Conservation (phyloP, 2,329 filamentous ascomycete species). For the Ascochyta pisi region DNA sequence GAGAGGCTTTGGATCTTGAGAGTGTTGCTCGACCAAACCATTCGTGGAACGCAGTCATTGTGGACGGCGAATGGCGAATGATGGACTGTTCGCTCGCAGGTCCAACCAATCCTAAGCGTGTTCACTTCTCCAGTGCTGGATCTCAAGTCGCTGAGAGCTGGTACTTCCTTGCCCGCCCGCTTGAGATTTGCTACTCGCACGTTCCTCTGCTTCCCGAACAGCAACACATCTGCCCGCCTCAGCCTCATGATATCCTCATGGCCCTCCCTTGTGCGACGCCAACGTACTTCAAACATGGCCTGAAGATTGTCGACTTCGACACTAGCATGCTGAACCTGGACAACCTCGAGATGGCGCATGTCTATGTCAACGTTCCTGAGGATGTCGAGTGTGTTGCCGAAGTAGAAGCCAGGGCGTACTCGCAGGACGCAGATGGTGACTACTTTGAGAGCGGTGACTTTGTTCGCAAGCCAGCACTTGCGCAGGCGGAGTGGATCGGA, state of each 20-base stretch:
- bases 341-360: constrained; percentile 89
- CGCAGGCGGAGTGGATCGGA: constrained; percentile 89
- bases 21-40: constrained; percentile 89
- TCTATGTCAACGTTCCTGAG: constrained; percentile 84
- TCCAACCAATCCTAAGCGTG: constrained; percentile 84
- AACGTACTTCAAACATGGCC: constrained; percentile 80
- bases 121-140: constrained; percentile 75
- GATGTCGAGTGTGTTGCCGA: constrained; percentile 94
- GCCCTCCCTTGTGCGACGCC: constrained; percentile 87
- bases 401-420: constrained; percentile 82
- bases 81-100: constrained; percentile 93
- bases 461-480: constrained; percentile 82
- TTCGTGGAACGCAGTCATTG: constrained; percentile 95
- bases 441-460: constrained; percentile 90
- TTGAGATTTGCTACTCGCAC: constrained; percentile 94
- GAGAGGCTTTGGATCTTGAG: constrained; percentile 75
- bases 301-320: constrained; percentile 88
- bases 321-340: constrained; percentile 86
- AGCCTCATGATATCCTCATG: constrained; percentile 84
- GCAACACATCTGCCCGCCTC: constrained; percentile 89
- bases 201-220: constrained; percentile 86
- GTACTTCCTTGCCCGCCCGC: constrained; percentile 91
- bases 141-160: constrained; percentile 78
- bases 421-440: constrained; percentile 86
- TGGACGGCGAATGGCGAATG: constrained; percentile 95